Evolutionary conservation across 1,284 basidiomycete species (phyloP).

Genomic region (Sporisorium iseilematis-ciliati): DNA sequence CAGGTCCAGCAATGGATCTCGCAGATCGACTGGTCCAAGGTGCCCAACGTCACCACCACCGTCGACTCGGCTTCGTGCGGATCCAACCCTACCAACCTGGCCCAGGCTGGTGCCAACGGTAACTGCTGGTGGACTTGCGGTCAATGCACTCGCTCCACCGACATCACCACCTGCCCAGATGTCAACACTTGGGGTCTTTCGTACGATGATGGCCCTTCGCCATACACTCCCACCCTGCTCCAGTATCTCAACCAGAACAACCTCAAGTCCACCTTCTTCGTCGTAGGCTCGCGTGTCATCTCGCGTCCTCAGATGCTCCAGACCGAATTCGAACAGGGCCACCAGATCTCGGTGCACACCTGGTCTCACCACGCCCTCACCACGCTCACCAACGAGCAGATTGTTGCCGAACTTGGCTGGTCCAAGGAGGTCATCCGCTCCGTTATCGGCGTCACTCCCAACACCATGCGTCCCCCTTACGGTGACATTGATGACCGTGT

Average conservation of each 20-base stretch:
- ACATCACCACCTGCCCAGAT: slow-evolving; percentile 82
- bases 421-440: slow-evolving; percentile 83
- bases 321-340: slow-evolving; percentile 84
- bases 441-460: slow-evolving; percentile 65
- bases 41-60: slow-evolving; percentile 77
- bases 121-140: slow-evolving; percentile 85
- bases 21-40: slow-evolving; percentile 76
- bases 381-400: slow-evolving; percentile 83
- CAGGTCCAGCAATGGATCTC: slow-evolving; percentile 81
- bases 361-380: slow-evolving; percentile 78
- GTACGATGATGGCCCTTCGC: slow-evolving; percentile 86
- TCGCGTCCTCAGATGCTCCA: slow-evolving; percentile 81
- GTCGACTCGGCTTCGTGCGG: slow-evolving; percentile 77
- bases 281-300: slow-evolving; percentile 88
- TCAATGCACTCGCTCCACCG: slow-evolving; percentile 79
- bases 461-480: slow-evolving; percentile 71
- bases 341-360: slow-evolving; percentile 69
- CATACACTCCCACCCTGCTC: slow-evolving; percentile 80
- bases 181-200: slow-evolving; percentile 78
- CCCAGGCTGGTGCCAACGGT: slow-evolving; percentile 74
- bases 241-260: slow-evolving; percentile 78
- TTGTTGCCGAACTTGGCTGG: slow-evolving; percentile 94
- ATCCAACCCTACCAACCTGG: slow-evolving; percentile 75
- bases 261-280: slow-evolving; percentile 87
- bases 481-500: slow-evolving; percentile 70